phyloP scores from a whole-genome alignment of 805 yeast genomes.

The Suhomyces vadensis region DNA sequence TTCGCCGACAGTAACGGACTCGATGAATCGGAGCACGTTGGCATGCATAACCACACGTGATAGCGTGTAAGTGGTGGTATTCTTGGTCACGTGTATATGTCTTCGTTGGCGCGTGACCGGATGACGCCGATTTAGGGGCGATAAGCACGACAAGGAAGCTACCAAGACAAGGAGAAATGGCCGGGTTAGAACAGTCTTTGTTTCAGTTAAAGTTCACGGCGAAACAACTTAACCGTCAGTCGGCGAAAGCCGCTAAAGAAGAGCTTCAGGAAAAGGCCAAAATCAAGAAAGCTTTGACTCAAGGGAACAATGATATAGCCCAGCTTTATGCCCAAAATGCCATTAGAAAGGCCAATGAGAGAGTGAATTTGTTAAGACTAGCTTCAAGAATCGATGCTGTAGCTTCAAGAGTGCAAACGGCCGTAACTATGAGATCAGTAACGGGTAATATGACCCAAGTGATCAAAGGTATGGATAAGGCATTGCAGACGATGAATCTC shows the following conservation, averaged over 20 bases:
- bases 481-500: slow-evolving; percentile 91
- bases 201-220: slow-evolving; percentile 69
- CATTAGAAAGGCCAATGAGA: slow-evolving; percentile 84
- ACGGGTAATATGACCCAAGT: slow-evolving; percentile 93
- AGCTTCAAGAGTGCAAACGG: slow-evolving; percentile 93
- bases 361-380: slow-evolving; percentile 74
- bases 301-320: slow-evolving; percentile 90
- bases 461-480: slow-evolving; percentile 94
- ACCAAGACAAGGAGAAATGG: slow-evolving; percentile 15
- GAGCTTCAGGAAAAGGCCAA: slow-evolving; percentile 84
- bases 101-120: not conserved
- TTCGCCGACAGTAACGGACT: too few species aligned
- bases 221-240: slow-evolving; percentile 87
- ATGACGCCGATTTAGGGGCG: slow-evolving; percentile 4
- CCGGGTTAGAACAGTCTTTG: slow-evolving; percentile 31
- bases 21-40: slow-evolving; percentile 1
- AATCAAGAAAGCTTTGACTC: slow-evolving; percentile 82
- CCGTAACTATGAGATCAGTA: slow-evolving; percentile 95
- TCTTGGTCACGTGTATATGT: not conserved
- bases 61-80: not conserved
- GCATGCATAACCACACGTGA: not conserved
- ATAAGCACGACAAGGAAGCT: slow-evolving; percentile 2
- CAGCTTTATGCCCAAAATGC: slow-evolving; percentile 94
- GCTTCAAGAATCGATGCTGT: slow-evolving; percentile 94
- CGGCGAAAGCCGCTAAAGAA: slow-evolving; percentile 87